Evolutionary conservation across 2,329 filamentous ascomycete species (phyloP).

Genomic region (Bipolaris oryzae): DNA sequence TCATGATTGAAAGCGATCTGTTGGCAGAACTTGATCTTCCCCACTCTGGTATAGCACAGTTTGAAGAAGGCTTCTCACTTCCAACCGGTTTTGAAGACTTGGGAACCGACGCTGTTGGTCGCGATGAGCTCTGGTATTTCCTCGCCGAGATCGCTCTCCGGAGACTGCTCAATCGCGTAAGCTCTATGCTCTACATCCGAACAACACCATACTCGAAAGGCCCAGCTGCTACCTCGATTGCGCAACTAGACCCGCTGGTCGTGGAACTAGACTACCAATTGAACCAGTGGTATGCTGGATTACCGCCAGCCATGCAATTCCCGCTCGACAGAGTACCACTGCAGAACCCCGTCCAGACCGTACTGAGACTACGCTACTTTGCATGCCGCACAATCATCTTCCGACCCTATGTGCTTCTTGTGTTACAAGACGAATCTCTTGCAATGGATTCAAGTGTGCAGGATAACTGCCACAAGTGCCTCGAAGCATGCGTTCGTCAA

Average conservation of each 20-base stretch:
- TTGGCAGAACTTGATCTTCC: slow-evolving; percentile 80
- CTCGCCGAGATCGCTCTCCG: slow-evolving; percentile 81
- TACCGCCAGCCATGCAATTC: slow-evolving; percentile 77
- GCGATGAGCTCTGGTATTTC: slow-evolving; percentile 86
- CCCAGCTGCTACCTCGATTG: slow-evolving; percentile 66
- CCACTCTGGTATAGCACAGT: slow-evolving; percentile 81
- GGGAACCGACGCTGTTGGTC: slow-evolving; percentile 70
- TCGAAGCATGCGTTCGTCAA: slow-evolving; percentile 80
- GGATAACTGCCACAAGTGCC: slow-evolving; percentile 79
- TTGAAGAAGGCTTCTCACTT: slow-evolving; percentile 79
- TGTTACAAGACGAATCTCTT: slow-evolving; percentile 76
- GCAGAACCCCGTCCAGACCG: slow-evolving; percentile 77
- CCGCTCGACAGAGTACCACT: slow-evolving; percentile 71
- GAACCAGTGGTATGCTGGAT: slow-evolving; percentile 81
- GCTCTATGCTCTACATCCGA: slow-evolving; percentile 79
- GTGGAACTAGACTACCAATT: slow-evolving; percentile 82
- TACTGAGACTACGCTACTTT: slow-evolving; percentile 79
- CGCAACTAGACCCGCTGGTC: slow-evolving; percentile 76
- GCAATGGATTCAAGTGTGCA: slow-evolving; percentile 73
- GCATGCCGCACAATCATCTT: slow-evolving; percentile 88
- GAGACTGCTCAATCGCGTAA: slow-evolving; percentile 76
- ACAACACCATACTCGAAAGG: slow-evolving; percentile 52
- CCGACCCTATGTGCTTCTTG: slow-evolving; percentile 79
- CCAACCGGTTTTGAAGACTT: slow-evolving; percentile 75
- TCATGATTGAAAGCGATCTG: slow-evolving; percentile 79